Evolutionary conservation across 805 yeast genomes (phyloP).

Genomic region (Myxozyma geophila): DNA sequence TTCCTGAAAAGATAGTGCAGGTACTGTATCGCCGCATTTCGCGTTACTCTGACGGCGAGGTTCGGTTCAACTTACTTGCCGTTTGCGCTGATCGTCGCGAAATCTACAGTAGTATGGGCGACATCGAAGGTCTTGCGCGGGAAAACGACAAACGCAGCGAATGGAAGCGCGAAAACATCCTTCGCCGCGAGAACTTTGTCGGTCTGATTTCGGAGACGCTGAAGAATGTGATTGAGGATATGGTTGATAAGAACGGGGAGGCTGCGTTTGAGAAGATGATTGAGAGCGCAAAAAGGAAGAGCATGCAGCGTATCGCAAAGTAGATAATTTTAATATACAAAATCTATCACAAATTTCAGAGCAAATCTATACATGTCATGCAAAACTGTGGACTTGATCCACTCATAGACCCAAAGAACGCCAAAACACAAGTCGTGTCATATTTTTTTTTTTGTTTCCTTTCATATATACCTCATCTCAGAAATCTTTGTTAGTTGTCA

Average conservation of each 20-base stretch:
- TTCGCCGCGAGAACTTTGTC: slow-evolving; percentile 59
- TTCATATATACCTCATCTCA: no score
- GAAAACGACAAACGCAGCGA: slow-evolving; percentile 55
- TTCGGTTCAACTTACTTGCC: slow-evolving; percentile 61
- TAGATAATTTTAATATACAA: no score
- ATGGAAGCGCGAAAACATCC: slow-evolving; percentile 60
- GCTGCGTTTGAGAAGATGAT: slow-evolving; percentile 46
- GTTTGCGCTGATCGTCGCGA: slow-evolving; percentile 57
- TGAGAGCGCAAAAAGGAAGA: slow-evolving; percentile 17
- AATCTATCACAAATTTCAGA: no score
- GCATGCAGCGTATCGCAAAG: background rate
- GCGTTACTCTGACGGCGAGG: slow-evolving; percentile 54
- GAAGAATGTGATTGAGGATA: slow-evolving; percentile 48
- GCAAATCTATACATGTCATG: background rate
- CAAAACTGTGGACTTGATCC: no score
- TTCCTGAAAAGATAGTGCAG: slow-evolving; percentile 50
- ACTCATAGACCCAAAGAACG: background rate
- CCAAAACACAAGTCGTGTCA: background rate
- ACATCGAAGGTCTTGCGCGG: slow-evolving; percentile 46
- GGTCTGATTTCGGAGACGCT: slow-evolving; percentile 56
- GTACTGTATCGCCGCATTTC: slow-evolving; percentile 55
- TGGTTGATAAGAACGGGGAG: slow-evolving; percentile 43
- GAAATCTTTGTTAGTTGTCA: background rate
- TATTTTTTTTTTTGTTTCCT: no score
- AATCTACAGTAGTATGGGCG: slow-evolving; percentile 48